phyloP scores from a whole-genome alignment of 1,139 yeast species.

The Blastobotrys buckinghamii region DNA sequence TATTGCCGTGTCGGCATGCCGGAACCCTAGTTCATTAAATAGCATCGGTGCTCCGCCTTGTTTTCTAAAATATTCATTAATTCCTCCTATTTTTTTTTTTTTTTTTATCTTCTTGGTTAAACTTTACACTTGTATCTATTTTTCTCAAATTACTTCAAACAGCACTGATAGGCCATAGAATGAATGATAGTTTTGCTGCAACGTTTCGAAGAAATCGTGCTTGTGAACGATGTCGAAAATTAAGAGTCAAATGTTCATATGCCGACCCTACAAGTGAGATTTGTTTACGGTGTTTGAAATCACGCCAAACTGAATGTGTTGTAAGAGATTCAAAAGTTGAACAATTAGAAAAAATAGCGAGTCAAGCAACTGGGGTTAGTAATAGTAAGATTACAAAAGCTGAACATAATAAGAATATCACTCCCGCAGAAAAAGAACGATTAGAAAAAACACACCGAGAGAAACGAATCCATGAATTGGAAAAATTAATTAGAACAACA shows the following conservation, averaged over 20 bases:
- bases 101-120: neutral
- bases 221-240: slow-evolving; percentile 52
- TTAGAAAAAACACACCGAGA: neutral
- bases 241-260: slow-evolving; percentile 51
- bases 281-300: slow-evolving; percentile 45
- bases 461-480: slow-evolving; percentile 7
- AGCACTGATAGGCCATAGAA: too few species aligned
- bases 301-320: slow-evolving; percentile 42
- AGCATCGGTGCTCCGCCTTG: slow-evolving; percentile 6
- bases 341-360: neutral
- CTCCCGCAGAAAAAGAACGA: neutral
- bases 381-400: neutral
- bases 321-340: slow-evolving; percentile 2
- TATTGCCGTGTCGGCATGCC: too few species aligned
- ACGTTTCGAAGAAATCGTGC: slow-evolving; percentile 45
- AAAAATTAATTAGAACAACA: slow-evolving; percentile 9
- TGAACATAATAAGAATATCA: neutral
- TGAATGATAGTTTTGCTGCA: slow-evolving; percentile 11
- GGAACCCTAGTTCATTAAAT: neutral
- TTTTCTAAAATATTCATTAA: neutral
- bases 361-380: neutral
- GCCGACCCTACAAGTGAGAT: slow-evolving; percentile 42
- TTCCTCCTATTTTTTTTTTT: neutral
- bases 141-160: too few species aligned
- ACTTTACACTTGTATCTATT: neutral